Evolutionary conservation across 1,284 basidiomycete species (phyloP), one percentile per base, ranked within the genome.

Genomic region (Ganoderma resinaceum): DNA sequence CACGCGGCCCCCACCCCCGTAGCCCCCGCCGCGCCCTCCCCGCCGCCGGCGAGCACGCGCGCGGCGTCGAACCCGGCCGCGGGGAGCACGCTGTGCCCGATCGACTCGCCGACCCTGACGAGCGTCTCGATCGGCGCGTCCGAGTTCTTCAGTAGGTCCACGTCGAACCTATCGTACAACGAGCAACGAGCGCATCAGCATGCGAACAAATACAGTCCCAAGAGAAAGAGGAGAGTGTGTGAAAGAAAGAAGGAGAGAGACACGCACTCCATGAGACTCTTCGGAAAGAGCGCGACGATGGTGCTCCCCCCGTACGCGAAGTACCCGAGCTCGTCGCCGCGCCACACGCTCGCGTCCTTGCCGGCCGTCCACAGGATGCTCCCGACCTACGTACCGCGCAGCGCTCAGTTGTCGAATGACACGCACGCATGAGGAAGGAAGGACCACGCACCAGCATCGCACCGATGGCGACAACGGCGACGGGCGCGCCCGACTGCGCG

Each of bases 291-390:
- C 9, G 80, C 82, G 57, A 94, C 85, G 60, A 89, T 76, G 1
- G 93, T 95, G 78, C 89, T 90, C 35, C 91, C 91, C 1, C 91
- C 91, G 73, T 91, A 91, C 42, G 88, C 87, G 74, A 91, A 91
- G 74, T 86, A 86, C 64, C 89, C 89, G 0, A 89, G 81, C 74
- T 90, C 89, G 14, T 89, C 87, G 16, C 87, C 89, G 18, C 84
- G 83, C 71, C 81, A 79, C 49, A 89, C 80, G 35, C 38, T 70
- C 4, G 77, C 71, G 23, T 79, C 79, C 64, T 78, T 77, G 74
- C 75, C 79, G 80, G 70, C 65, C 69, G 76, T 78, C 75, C 75
- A 77, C 33, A 63, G 60, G 57, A 74, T 72, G 61, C 72, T 74
- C 18, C 74, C 75, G 23, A 76, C 72, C 72, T 73, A 35, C 12